Evolutionary conservation across 2,329 filamentous ascomycete genomes (phyloP), one percentile per base, ranked within the genome.

Genomic region (Hymenoscyphus salicellus): DNA sequence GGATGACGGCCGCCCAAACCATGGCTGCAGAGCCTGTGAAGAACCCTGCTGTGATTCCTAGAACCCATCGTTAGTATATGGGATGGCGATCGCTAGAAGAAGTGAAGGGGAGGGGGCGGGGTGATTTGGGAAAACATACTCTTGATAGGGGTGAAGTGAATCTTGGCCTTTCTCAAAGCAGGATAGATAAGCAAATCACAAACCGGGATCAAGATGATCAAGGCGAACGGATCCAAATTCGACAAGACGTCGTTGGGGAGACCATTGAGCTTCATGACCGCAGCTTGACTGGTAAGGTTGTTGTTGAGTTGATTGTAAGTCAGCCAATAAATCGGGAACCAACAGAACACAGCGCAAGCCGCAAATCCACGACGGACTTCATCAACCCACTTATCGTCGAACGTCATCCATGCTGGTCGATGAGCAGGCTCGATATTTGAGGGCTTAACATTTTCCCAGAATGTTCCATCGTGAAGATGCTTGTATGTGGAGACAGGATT

Each of bases 331-430:
- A 83, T 75, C n/a, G 81, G 81, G 63, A 79, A 79, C 78, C 81
- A 83, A 41, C 80, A 72, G 77, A 91, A 93, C 38, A 92, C 89
- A 68, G 84, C 82, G 79, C 88, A 91, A 63, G 89, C 88, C 71
- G 84, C 81, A 63, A 90, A 79, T 66, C 89, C 90, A 77, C 90
- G 88, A 61, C 82, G 82, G 58, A 93, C 86, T 74, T 93, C 89
- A 74, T 92, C 90, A 38, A 94, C 90, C 90, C 90, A 94, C 61
- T 86, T 85, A 70, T 94, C 91, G 67, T 94, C 90, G 70, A 92
- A 93, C 0, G 87, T 90, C 88, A 93, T 93, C 89, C 89, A 93
- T 0, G 63, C 49, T 0, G 90, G 90, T 62, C 87, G 86, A 68
- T 81, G 75, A 1, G 75, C 76, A 43, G 82, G 78, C 10, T 83